Evolutionary conservation across 2,329 filamentous ascomycete genomes (phyloP).

Genomic region (Pezicula neosporulosa): DNA sequence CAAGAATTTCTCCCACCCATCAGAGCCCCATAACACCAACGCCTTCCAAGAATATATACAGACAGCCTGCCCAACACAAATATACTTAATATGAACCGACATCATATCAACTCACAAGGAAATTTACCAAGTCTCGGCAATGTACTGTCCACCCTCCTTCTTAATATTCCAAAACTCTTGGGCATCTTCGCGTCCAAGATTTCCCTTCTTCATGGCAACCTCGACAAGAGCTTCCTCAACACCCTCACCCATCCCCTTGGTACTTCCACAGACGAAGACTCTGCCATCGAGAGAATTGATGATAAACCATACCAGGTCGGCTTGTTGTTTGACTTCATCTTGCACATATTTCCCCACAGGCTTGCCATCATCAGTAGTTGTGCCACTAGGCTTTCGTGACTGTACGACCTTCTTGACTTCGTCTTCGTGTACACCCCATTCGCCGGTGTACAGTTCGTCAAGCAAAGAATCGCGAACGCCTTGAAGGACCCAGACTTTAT

Average conservation of each 20-base stretch:
- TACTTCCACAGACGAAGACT: slow-evolving; percentile 94
- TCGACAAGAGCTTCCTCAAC: slow-evolving; percentile 85
- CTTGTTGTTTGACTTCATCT: slow-evolving; percentile 87
- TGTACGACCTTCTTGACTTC: slow-evolving; percentile 81
- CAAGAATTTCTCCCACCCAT: no score
- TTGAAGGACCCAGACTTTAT: slow-evolving; percentile 97
- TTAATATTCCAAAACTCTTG: slow-evolving; percentile 87
- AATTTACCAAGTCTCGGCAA: slow-evolving; percentile 73
- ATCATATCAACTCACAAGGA: not conserved
- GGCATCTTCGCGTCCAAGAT: slow-evolving; percentile 77
- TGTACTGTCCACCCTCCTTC: slow-evolving; percentile 91
- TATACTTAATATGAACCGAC: no score
- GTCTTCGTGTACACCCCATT: slow-evolving; percentile 91
- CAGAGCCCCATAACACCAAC: no score
- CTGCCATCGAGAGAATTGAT: slow-evolving; percentile 95
- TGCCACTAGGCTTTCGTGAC: slow-evolving; percentile 54
- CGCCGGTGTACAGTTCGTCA: slow-evolving; percentile 94
- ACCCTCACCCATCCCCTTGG: slow-evolving; percentile 95
- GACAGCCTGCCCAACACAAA: no score
- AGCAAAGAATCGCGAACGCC: slow-evolving; percentile 90
- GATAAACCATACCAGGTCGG: slow-evolving; percentile 97
- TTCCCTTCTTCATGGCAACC: slow-evolving; percentile 90
- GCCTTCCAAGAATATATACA: no score
- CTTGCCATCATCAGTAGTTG: slow-evolving; percentile 7
- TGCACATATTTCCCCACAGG: slow-evolving; percentile 85